phyloP scores from a whole-genome alignment of 306 rosid species.

The Sophora flavescens region DNA sequence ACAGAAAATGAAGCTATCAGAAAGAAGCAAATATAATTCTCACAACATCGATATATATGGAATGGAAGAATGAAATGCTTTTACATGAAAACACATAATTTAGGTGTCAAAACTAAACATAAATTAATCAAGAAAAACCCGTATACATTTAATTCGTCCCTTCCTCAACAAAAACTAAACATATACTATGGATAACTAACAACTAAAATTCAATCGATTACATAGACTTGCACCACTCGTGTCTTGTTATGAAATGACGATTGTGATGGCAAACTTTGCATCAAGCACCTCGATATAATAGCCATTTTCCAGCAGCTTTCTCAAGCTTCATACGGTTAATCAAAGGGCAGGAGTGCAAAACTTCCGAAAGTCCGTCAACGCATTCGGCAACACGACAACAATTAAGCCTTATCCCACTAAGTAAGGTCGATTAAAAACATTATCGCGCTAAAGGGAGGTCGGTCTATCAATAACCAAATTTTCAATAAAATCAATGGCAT shows the following conservation, averaged over 20 bases:
- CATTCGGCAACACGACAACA: constrained; percentile 22
- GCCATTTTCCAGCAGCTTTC: constrained; percentile 18
- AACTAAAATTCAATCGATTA: background rate
- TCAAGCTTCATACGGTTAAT: constrained; percentile 12
- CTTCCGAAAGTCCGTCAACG: background rate
- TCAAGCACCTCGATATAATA: constrained; percentile 17
- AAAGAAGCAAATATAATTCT: background rate
- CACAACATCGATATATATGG: background rate
- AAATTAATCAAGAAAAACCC: constrained; percentile 5
- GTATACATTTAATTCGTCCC: constrained; percentile 11
- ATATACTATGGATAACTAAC: constrained; percentile 28
- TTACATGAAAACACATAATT: background rate
- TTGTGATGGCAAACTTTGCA: constrained; percentile 20
- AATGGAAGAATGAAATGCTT: background rate
- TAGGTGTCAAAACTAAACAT: constrained; percentile 13
- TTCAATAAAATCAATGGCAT: constrained; percentile 24
- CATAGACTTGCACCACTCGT: constrained; percentile 2
- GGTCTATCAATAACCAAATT: constrained; percentile 3
- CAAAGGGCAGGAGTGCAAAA: constrained; percentile 21
- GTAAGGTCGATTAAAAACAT: background rate
- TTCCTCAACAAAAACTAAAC: background rate
- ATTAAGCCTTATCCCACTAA: background rate
- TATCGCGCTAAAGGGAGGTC: background rate
- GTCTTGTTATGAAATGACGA: background rate
- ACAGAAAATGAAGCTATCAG: background rate